Percentiles rank a stretch among this genome's conserved stretches.
Evolutionary conservation across 2,329 filamentous ascomycete species (phyloP).

Genomic region (Ceratocystis lukuohia): DNA sequence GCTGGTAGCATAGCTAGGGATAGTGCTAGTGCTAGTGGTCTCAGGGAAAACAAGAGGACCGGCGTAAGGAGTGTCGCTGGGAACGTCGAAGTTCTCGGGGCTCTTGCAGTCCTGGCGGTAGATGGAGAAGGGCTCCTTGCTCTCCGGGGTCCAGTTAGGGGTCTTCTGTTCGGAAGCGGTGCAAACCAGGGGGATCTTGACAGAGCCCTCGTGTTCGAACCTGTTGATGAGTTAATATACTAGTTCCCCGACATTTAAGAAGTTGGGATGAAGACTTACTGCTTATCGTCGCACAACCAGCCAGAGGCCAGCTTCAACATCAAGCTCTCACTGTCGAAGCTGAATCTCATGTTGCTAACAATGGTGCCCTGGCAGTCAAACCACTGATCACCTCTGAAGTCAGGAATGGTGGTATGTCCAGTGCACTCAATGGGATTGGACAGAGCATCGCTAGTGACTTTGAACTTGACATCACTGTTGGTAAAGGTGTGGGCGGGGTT

Average conservation of each 20-base stretch:
- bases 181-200: background rate
- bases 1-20: background rate
- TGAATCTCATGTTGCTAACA: constrained; percentile 29
- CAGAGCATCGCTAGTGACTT: constrained; percentile 35
- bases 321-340: constrained; percentile 29
- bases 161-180: constrained; percentile 21
- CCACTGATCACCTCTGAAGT: constrained; percentile 35
- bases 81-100: background rate
- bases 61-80: background rate
- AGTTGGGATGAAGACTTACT: background rate
- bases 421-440: constrained; percentile 29
- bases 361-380: constrained; percentile 32
- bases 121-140: too few species aligned
- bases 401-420: constrained; percentile 29
- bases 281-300: constrained; percentile 31
- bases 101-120: constrained; percentile 21
- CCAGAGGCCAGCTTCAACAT: constrained; percentile 35
- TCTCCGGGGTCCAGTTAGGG: constrained; percentile 23
- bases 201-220: constrained; percentile 4
- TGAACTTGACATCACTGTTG: constrained; percentile 36
- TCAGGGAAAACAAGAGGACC: background rate
- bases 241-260: too few species aligned
- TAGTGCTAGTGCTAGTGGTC: background rate
- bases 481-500: constrained; percentile 40
- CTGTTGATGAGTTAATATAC: background rate